Evolutionary conservation across 306 rosid genomes (phyloP), one percentile per base, ranked within the genome.

Genomic region (Sicyos baderoa): DNA sequence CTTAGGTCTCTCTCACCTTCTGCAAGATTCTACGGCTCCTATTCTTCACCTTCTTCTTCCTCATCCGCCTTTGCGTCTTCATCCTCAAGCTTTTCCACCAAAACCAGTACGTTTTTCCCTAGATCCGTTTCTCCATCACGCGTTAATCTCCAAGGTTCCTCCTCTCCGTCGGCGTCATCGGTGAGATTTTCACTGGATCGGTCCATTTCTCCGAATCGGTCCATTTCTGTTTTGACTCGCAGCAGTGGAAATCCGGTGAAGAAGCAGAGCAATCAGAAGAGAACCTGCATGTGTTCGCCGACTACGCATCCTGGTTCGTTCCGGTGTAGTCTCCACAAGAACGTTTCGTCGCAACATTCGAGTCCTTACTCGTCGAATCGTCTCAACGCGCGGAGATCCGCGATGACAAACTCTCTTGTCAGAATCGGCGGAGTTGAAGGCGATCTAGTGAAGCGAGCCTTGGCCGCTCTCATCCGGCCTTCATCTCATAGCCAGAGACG

Each of bases 241-340:
- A 4, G 9, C 59, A 12, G 61, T 6, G 16, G 67, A 9, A 60
- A 17, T 25, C 69, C 5, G 4, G 70, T 73, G 58, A 65, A 74
- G 10, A 86, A 57, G 45, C 71, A 56, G 74, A 72, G 54, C 57
- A 76, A 72, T 47, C 71, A 77, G 58, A 84, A 74, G 79, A 82
- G 73, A 56, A 67, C 70, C 37, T 89, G 92, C 47, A 29, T 73
- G 78, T 89, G 96, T 54, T 83, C 96, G 0, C 96, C 92, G 1
- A 83, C 92, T 57, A 73, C 82, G 62, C 96, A 89, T 63, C 86
- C 92, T 2, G 92, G 96, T 0, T 86, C 92, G 29, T 89, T 89
- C 63, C 84, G 92, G 1, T 89, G 96, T 72, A 75, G 87, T 23
- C 81, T 80, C 52, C 96, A 89, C 66, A 89, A 80, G 58, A 74